A percentile compares a stretch with the other conserved stretches of the same genome.
Conservation (phyloP, 164 flowering plant species). For the Saururus chinensis region DNA sequence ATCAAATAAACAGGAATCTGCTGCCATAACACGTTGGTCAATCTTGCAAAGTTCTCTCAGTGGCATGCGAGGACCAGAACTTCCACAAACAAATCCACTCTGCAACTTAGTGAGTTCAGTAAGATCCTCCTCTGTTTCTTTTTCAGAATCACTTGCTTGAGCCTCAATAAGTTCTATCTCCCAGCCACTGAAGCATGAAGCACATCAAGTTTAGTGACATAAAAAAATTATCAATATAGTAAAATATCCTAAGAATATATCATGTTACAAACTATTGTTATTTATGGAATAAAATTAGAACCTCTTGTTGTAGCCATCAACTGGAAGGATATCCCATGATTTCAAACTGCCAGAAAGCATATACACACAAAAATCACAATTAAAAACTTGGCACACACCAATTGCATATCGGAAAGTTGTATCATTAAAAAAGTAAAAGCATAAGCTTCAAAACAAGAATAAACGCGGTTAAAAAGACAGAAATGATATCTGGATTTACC, state of each 20-base stretch:
- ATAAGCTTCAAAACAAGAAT: not conserved
- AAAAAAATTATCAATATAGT: too few species aligned
- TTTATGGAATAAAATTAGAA: constrained; percentile 4
- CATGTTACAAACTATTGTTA: not conserved
- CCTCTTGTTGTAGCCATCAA: constrained; percentile 67
- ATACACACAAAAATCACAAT: not conserved
- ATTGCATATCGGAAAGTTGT: not conserved
- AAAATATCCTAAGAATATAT: too few species aligned
- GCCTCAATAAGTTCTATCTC: constrained; percentile 79
- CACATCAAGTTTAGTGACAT: not conserved
- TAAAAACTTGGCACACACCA: not conserved
- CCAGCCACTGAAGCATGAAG: constrained; percentile 46
- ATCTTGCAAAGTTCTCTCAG: constrained; percentile 13
- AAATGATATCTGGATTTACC: constrained; percentile 32
- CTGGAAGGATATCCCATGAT: constrained; percentile 81
- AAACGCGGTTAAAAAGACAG: too few species aligned
- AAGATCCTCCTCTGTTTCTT: constrained; percentile 36
- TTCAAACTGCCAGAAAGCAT: constrained; percentile 55
- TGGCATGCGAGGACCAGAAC: constrained; percentile 14
- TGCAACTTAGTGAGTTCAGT: constrained; percentile 23
- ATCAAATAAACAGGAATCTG: constrained; percentile 9
- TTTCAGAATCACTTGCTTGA: constrained; percentile 93
- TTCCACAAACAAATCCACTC: constrained; percentile 8
- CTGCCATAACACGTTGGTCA: constrained; percentile 6
- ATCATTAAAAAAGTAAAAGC: too few species aligned